Conservation (phyloP, 1,284 basidiomycete species). For the Ceratobasidium sp. region DNA sequence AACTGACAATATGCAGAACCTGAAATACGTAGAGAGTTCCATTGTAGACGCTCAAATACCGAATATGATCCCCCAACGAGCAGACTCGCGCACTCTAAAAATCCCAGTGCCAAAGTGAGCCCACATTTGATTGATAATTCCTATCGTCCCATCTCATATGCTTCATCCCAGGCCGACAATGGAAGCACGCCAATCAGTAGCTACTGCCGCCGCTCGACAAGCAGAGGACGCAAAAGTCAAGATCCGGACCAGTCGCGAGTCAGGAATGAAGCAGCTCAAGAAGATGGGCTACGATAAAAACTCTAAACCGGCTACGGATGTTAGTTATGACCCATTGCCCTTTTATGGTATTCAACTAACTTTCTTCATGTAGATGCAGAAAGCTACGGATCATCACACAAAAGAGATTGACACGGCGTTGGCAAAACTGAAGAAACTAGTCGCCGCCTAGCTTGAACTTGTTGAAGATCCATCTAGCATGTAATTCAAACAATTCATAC, state of each 20-base stretch:
- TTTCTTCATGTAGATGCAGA: slow-evolving; percentile 65
- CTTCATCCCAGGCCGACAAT: slow-evolving; percentile 67
- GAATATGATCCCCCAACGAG: slow-evolving; percentile 70
- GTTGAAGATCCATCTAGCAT: too few species aligned
- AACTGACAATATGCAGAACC: slow-evolving; percentile 59
- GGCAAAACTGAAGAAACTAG: slow-evolving; percentile 63
- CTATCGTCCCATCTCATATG: neutral
- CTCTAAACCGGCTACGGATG: slow-evolving; percentile 70
- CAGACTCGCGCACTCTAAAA: slow-evolving; percentile 72
- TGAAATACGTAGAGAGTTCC: slow-evolving; percentile 74
- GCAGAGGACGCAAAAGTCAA: slow-evolving; percentile 78
- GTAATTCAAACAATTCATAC: too few species aligned
- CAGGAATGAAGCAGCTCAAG: slow-evolving; percentile 70
- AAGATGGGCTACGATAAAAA: slow-evolving; percentile 61
- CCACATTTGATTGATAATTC: neutral
- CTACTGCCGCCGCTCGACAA: slow-evolving; percentile 61
- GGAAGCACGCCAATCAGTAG: slow-evolving; percentile 66
- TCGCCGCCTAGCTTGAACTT: neutral
- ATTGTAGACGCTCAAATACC: slow-evolving; percentile 75
- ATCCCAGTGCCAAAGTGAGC: slow-evolving; percentile 78
- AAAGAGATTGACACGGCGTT: slow-evolving; percentile 70
- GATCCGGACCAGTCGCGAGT: slow-evolving; percentile 69
- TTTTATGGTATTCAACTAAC: slow-evolving; percentile 4
- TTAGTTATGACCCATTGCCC: slow-evolving; percentile 47
- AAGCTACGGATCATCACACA: slow-evolving; percentile 66